phyloP scores from a whole-genome alignment of 2,329 filamentous ascomycete genomes.

The Podosphaera fusca region DNA sequence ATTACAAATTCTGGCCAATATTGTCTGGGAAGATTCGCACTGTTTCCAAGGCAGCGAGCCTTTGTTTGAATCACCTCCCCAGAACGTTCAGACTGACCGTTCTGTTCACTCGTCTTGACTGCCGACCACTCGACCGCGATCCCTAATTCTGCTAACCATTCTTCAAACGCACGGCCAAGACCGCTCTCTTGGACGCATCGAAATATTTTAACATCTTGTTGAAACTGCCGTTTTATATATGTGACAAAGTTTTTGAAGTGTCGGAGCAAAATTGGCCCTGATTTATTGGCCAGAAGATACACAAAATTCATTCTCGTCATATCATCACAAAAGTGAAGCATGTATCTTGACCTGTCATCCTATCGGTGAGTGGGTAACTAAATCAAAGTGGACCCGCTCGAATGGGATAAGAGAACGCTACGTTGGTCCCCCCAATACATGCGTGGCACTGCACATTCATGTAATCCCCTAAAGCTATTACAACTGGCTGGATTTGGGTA shows the following conservation, averaged over 20 bases:
- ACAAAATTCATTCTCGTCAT: background rate
- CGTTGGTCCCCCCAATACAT: slow-evolving; percentile 93
- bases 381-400: background rate
- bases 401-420: slow-evolving; percentile 21
- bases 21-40: too few species aligned
- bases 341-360: background rate
- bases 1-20: too few species aligned
- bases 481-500: slow-evolving; percentile 93
- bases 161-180: background rate
- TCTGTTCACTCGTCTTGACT: too few species aligned
- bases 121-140: too few species aligned
- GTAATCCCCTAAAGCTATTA: slow-evolving; percentile 99
- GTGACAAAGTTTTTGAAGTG: background rate
- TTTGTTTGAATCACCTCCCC: too few species aligned
- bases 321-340: background rate
- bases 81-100: too few species aligned
- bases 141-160: background rate
- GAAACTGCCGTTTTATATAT: background rate
- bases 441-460: slow-evolving; percentile 99
- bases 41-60: too few species aligned
- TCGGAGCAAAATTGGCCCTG: background rate
- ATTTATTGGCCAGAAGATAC: background rate
- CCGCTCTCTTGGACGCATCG: background rate
- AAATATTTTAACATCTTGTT: background rate
- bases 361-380: background rate